Evolutionary conservation across 352 stramenopile genomes (phyloP).

Genomic region (Lagenidium giganteum): DNA sequence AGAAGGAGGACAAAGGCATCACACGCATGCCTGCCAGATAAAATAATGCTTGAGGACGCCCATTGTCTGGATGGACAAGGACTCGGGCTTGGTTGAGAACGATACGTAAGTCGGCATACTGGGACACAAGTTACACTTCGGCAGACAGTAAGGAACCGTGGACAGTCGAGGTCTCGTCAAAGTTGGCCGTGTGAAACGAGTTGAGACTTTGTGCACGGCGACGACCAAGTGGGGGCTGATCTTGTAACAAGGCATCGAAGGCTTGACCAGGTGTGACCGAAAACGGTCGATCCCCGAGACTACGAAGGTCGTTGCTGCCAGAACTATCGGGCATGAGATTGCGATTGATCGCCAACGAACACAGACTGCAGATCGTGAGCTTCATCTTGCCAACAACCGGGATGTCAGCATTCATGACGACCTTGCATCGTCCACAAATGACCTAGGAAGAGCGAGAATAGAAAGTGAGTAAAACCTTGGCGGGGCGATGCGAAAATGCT

Average conservation of each 20-base stretch:
- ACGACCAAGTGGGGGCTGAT: neutral
- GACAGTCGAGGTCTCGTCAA: constrained; percentile 55
- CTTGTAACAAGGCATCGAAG: constrained; percentile 15
- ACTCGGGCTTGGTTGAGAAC: no score
- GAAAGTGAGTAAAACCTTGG: no score
- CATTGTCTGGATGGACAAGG: no score
- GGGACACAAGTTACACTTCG: constrained; percentile 12
- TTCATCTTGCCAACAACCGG: constrained; percentile 83
- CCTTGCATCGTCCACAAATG: constrained; percentile 68
- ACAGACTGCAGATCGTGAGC: constrained; percentile 79
- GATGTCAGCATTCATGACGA: constrained; percentile 75
- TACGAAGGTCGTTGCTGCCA: constrained; percentile 27
- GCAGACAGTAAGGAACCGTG: constrained; percentile 16
- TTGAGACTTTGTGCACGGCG: constrained; percentile 52
- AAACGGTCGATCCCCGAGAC: constrained; percentile 37
- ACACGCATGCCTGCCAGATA: no score
- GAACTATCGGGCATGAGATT: constrained; percentile 44
- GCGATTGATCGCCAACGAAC: constrained; percentile 71
- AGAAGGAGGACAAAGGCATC: no score
- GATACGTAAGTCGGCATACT: no score
- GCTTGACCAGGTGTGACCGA: constrained; percentile 26
- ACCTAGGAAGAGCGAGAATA: constrained; percentile 10
- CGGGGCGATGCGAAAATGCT: no score
- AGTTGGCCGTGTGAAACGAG: constrained; percentile 80
- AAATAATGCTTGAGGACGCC: no score